Base-by-base conservation (phyloP, 805 yeast species). In the Maudiozyma pseudohumilis region DNA sequence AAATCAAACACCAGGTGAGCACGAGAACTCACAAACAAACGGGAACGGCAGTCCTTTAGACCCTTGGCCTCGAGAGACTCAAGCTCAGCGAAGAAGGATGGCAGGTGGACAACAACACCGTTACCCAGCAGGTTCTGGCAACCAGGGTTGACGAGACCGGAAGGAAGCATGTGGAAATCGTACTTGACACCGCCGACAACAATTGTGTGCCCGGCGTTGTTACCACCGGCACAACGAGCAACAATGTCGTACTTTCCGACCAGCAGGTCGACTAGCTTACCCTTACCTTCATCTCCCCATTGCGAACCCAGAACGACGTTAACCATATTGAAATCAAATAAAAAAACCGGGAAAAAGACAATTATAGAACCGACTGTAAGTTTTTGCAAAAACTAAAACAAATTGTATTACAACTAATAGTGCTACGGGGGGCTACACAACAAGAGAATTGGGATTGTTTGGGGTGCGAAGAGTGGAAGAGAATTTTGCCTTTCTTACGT, bases 231-330 rank as follows among this genome's bases (percentile, higher is more conserved):
- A 66, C 97, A 89, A 61, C 99, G 76, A 21, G 97, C 96, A 61
- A 96, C 94, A 29, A 92, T 89, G 50, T 92, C 97, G 52, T 92
- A 81, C 49, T 85, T 78, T 55, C 89, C 97, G 65, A 97, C 94
- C 36, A 92, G 72, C 40, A 92, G 69, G 61, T 92, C 98, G 35
- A 92, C 99, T 41, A 92, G 74, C 65, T 92, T 92, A 41, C 99
- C 99, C 61, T 92, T 92, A 60, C 99, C 99, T 75, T 92, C 99
- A 60, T 92, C 99, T 47, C 99, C 99, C 99, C 99, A 92, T 66
- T 92, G 99, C 65, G 97, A 70, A 42, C 99, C 99, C 55, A 92
- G 72, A 39, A 92, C 99, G 47, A 92, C 97, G 58, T 65, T 64
- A 50, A 65, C 66, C 71, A 66, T 65, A 25, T 19, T 40, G 15